phyloP scores from a whole-genome alignment of 1,284 basidiomycete species.

The Sphaerobolus stellatus region DNA sequence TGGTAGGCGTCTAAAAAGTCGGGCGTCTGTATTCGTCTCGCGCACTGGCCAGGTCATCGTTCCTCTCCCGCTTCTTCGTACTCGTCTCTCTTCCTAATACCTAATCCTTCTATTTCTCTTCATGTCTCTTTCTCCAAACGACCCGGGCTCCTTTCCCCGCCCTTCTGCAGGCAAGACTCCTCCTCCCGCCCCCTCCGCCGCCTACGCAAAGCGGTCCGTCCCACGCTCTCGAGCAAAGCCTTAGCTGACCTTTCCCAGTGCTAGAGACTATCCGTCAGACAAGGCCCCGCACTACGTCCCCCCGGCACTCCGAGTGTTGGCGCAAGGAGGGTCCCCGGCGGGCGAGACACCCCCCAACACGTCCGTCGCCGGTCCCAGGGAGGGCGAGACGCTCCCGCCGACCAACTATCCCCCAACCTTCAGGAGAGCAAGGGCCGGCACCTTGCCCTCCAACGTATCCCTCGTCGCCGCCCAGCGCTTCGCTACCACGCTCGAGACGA shows the following conservation, averaged over 20 bases:
- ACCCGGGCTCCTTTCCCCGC: constrained; percentile 72
- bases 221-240: too few relatives aligned
- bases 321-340: constrained; percentile 64
- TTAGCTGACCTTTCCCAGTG: constrained; percentile 52
- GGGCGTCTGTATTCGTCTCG: neutral
- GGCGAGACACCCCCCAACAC: constrained; percentile 68
- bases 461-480: constrained; percentile 82
- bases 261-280: constrained; percentile 78
- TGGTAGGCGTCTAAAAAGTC: neutral
- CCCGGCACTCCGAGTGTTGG: constrained; percentile 73
- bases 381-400: constrained; percentile 58
- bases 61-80: neutral
- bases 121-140: constrained; percentile 87
- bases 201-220: constrained; percentile 77
- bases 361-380: constrained; percentile 52
- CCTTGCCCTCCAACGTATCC: constrained; percentile 84
- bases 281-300: constrained; percentile 73
- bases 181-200: constrained; percentile 85
- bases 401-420: constrained; percentile 76
- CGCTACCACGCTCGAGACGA: constrained; percentile 59
- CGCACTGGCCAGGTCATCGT: constrained; percentile 15
- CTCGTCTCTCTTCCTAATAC: constrained; percentile 52
- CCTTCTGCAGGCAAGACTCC: constrained; percentile 82
- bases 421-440: constrained; percentile 84
- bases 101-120: constrained; percentile 73